A percentile compares a stretch with the other conserved stretches of the same genome.
phyloP scores from a whole-genome alignment of 495 filamentous ascomycete genomes.

The Xanthoparmelia taractica region DNA sequence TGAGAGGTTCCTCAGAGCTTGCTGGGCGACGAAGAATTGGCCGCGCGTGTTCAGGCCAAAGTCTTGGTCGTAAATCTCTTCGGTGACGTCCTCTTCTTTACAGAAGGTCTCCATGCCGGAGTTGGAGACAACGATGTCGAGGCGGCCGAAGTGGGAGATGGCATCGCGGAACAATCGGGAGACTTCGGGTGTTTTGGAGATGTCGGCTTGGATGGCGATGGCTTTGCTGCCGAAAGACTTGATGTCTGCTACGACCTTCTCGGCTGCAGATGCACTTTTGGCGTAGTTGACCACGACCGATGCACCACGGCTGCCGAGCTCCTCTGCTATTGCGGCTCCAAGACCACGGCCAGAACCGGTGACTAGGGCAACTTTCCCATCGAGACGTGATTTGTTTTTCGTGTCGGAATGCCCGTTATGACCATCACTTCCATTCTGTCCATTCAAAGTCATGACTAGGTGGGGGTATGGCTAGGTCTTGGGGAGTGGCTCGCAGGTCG shows the following conservation, averaged over 20 bases:
- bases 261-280: constrained; percentile 32
- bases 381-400: too few species aligned
- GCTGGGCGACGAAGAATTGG: constrained; percentile 58
- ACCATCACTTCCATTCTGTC: too few species aligned
- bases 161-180: constrained; percentile 39
- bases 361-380: constrained; percentile 23
- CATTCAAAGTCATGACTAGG: too few species aligned
- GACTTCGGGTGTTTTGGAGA: constrained; percentile 40
- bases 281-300: constrained; percentile 37
- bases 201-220: constrained; percentile 45
- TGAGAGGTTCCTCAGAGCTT: constrained; percentile 55
- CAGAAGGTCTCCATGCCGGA: constrained; percentile 49
- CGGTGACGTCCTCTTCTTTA: constrained; percentile 39
- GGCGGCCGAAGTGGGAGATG: constrained; percentile 34
- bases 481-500: too few species aligned
- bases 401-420: too few species aligned
- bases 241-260: constrained; percentile 41
- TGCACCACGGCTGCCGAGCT: constrained; percentile 39
- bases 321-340: constrained; percentile 34
- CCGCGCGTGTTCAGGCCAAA: constrained; percentile 53
- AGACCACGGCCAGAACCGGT: constrained; percentile 38
- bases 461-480: too few species aligned
- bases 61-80: constrained; percentile 47
- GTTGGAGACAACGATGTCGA: constrained; percentile 47
- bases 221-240: constrained; percentile 37